Conservation (phyloP, 768 basidiomycete genomes). For the Nevesoporus exiguus region DNA sequence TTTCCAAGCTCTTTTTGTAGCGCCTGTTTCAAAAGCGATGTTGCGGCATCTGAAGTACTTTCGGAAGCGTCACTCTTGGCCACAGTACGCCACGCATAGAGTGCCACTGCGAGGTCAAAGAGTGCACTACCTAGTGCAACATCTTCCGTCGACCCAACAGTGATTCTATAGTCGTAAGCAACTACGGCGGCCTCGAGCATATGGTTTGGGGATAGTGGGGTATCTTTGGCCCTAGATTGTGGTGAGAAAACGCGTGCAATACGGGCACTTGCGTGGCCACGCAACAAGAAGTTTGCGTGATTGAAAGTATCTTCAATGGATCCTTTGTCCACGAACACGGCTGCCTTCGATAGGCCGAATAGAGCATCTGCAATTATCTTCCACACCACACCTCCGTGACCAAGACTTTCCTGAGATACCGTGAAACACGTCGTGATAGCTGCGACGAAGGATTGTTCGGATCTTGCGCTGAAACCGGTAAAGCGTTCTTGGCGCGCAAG, state of each 20-base stretch:
- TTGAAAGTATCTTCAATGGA: conserved; percentile 35
- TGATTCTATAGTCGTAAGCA: conserved; percentile 59
- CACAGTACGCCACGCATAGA: conserved; percentile 47
- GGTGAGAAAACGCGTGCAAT: conserved; percentile 40
- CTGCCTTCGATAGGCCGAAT: conserved; percentile 56
- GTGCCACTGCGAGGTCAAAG: conserved; percentile 68
- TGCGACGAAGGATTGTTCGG: conserved; percentile 68
- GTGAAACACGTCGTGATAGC: conserved; percentile 51
- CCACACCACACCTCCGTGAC: conserved; percentile 76
- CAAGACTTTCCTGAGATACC: conserved; percentile 48
- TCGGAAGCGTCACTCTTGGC: conserved; percentile 20
- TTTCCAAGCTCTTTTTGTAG: conserved; percentile 70
- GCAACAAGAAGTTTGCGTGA: conserved; percentile 37
- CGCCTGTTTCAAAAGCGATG: conserved; percentile 62
- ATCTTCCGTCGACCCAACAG: conserved; percentile 53
- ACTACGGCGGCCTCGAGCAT: conserved; percentile 52
- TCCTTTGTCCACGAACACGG: conserved; percentile 46
- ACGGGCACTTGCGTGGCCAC: conserved; percentile 38
- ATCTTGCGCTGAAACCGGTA: conserved; percentile 71
- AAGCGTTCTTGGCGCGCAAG: conserved; percentile 61
- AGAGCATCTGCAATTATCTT: conserved; percentile 79
- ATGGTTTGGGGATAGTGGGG: conserved; percentile 31
- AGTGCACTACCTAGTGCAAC: conserved; percentile 53
- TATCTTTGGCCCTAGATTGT: conserved; percentile 24
- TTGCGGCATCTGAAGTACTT: conserved; percentile 40